phyloP scores from a whole-genome alignment of 495 filamentous ascomycete species.

The Ramalina peruviana region DNA sequence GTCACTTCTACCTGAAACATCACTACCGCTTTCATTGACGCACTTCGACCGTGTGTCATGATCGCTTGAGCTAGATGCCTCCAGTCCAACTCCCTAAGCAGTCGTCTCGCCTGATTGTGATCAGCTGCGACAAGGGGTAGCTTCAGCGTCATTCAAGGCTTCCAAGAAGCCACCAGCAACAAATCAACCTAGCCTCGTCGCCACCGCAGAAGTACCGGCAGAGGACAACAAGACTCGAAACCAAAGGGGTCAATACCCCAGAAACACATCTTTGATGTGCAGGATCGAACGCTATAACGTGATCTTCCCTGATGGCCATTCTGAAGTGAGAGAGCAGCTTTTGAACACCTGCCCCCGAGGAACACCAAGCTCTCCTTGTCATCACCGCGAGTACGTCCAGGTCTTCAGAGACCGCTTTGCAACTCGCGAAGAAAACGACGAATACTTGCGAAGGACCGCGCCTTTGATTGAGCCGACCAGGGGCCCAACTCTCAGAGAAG shows the following conservation, averaged over 20 bases:
- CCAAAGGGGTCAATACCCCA: neutral
- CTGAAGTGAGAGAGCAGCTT: constrained; percentile 4
- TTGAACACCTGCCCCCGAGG: constrained; percentile 4
- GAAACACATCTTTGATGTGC: constrained; percentile 8
- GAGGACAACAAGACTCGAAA: neutral
- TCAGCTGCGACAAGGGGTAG: neutral
- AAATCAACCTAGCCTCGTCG: neutral
- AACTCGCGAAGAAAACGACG: neutral
- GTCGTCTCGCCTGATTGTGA: constrained; percentile 1
- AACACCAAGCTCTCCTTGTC: constrained; percentile 7
- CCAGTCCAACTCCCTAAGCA: constrained; percentile 1
- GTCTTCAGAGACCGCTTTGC: constrained; percentile 1
- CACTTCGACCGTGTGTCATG: constrained; percentile 3
- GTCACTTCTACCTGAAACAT: no score
- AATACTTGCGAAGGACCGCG: neutral
- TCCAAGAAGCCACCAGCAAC: neutral
- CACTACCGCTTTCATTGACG: no score
- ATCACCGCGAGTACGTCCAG: neutral
- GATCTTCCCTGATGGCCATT: constrained; percentile 7
- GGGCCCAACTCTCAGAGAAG: neutral
- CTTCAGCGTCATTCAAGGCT: neutral
- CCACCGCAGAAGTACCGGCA: neutral
- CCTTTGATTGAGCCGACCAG: neutral
- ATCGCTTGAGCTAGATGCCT: constrained; percentile 11
- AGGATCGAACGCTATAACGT: constrained; percentile 10